Evolutionary conservation across 2,329 filamentous ascomycete species (phyloP), one percentile per base, ranked within the genome.

Genomic region (Pseudodiploospora longispora): DNA sequence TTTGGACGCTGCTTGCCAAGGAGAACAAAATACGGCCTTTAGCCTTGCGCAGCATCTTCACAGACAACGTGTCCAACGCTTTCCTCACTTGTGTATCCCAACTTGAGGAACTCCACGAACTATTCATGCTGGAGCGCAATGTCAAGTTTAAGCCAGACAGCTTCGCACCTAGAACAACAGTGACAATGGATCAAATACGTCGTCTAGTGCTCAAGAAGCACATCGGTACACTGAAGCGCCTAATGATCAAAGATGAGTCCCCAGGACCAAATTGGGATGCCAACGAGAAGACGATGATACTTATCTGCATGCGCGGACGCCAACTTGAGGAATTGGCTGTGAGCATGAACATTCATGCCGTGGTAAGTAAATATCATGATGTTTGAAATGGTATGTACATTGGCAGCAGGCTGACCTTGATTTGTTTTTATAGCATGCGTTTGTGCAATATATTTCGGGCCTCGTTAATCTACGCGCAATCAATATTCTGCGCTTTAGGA

Each of bases 191-290:
- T n/a, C 70, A 80, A 42, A 83, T 85, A 43, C 70, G 77, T 4
- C 69, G 70, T 10, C 53, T 73, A 10, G 71, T 76, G 1, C 65
- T 85, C 28, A 73, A 70, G 57, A 81, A 74, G 60, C 81, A 84
- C 54, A 66, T 77, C 44, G 53, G 55, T 8, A 72, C 66, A 1
- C 59, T 85, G 12, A 72, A 68, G 55, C 66, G 74, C 8, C 58
- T 85, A 12, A 75, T 82, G 68, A 74, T 84, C 50, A 76, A 77
- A 54, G 80, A 83, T 51, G 69, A 78, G 40, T 58, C 60, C 2
- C 58, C 57, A 30, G 68, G 70, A 37, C 56, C 61, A 6, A 61
- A 63, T 5, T 85, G 81, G 81, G 78, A 82, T 54, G 52, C 72
- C 4, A 71, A 82, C 44, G 66, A 72, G 37, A 76, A 74, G 56